Evolutionary conservation across 1,284 basidiomycete genomes (phyloP), one percentile per base, ranked within the genome.

Genomic region (Ustanciosporium gigantosporum): DNA sequence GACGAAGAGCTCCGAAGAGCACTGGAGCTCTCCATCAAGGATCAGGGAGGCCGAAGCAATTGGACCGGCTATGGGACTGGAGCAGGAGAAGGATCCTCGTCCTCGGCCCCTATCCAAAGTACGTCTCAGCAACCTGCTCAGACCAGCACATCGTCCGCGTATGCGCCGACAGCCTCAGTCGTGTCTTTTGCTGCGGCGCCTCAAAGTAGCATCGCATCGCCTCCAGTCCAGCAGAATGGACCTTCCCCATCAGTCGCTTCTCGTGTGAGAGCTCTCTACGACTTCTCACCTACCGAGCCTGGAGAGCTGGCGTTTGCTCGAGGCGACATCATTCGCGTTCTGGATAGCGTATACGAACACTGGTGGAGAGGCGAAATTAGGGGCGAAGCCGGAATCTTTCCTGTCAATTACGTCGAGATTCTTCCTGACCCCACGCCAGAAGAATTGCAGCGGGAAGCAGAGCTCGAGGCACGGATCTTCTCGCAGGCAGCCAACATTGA

Each of bases 361-460:
- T 99, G 95, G 95, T 98, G 94, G 93, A 82, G 91, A 36, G 95
- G 95, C 2, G 93, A 97, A 68, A 80, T 92, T 31, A 88, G 88
- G 67, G 92, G 93, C 1, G 83, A 89, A 53, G 92, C 91, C 7
- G 95, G 95, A 13, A 98, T 99, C 55, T 98, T 99, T 79, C 94
- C 95, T 0, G 90, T 96, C 31, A 97, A 95, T 75, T 97, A 97
- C 80, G 91, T 98, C 64, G 91, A 96, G 84, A 82, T 88, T 1
- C 81, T 97, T 40, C 90, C 92, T 0, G 91, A 95, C 58, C 89
- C 88, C 0, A 89, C 88, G 0, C 81, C 87, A 0, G 81, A 82
- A 1, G 90, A 95, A 68, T 79, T 96, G 36, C 86, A 88, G 4
- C 84, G 83, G 53, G 93, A 97, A 74, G 89, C 87, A 0, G 89